A percentile compares a stretch with the other conserved stretches of the same genome.
Conservation (phyloP, 2,329 filamentous ascomycete species). For the Diaporthe capsici region DNA sequence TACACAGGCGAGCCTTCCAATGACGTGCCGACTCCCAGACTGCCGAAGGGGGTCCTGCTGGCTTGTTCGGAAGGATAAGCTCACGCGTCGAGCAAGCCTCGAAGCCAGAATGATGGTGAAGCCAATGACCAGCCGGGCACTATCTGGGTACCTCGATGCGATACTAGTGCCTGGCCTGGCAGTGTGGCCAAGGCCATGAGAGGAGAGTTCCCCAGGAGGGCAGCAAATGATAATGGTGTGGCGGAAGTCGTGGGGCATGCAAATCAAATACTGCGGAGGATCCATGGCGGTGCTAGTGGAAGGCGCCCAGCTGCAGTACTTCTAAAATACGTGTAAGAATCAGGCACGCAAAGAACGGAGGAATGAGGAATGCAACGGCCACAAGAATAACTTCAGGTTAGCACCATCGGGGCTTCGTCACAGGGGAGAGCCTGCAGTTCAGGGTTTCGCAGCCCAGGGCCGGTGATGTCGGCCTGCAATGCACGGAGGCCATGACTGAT, state of each 20-base stretch:
- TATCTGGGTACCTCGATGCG: background rate
- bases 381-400: conserved; percentile 18
- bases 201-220: background rate
- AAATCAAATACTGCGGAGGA: background rate
- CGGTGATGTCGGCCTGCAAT: conserved; percentile 17
- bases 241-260: background rate
- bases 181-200: background rate
- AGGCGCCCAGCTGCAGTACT: background rate
- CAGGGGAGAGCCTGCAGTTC: conserved; percentile 25
- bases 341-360: background rate
- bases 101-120: background rate
- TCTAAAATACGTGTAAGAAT: background rate
- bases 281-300: background rate
- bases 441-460: conserved; percentile 23
- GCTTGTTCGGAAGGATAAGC: background rate
- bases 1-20: background rate
- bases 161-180: background rate
- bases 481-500: background rate
- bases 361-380: conserved; percentile 19
- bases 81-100: background rate
- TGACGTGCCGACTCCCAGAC: conserved; percentile 4
- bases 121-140: background rate
- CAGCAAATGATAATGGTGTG: background rate
- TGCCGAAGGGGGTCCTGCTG: background rate
- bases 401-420: background rate